phyloP scores from a whole-genome alignment of 176 grass and related monocot species.

The Triticum urartu region DNA sequence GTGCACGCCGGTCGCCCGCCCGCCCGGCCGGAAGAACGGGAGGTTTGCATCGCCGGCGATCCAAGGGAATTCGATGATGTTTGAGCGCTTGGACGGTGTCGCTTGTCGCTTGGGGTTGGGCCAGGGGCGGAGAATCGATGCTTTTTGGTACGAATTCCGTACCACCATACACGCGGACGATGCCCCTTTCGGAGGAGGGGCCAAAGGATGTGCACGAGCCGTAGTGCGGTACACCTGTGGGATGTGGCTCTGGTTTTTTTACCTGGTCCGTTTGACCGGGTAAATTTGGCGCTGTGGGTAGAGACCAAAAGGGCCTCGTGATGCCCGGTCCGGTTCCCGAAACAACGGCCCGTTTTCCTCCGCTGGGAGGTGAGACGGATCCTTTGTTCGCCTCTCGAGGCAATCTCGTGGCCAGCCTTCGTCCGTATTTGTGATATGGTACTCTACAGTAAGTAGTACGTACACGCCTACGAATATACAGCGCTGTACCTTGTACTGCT shows the following conservation, averaged over 20 bases:
- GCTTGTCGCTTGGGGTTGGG: neutral
- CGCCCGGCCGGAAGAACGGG: neutral
- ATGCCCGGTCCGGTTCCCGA: neutral
- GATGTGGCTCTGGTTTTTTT: neutral
- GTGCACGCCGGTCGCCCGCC: neutral
- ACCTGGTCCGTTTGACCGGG: neutral
- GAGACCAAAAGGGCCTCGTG: neutral
- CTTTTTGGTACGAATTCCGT: constrained; percentile 11
- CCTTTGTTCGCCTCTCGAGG: neutral
- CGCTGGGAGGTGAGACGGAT: constrained; percentile 25
- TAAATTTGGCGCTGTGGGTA: neutral
- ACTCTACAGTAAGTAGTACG: too few relatives aligned
- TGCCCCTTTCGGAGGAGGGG: neutral
- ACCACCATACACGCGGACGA: neutral
- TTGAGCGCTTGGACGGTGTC: neutral
- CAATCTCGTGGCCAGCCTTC: neutral
- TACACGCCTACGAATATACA: too few relatives aligned
- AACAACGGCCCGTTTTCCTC: neutral
- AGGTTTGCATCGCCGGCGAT: too few relatives aligned
- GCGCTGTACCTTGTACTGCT: too few relatives aligned
- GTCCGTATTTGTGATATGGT: neutral
- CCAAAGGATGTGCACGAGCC: neutral
- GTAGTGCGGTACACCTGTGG: neutral
- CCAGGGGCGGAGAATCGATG: neutral
- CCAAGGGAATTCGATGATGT: neutral